Conservation (phyloP, 768 basidiomycete genomes). For the Russula ochroleuca region DNA sequence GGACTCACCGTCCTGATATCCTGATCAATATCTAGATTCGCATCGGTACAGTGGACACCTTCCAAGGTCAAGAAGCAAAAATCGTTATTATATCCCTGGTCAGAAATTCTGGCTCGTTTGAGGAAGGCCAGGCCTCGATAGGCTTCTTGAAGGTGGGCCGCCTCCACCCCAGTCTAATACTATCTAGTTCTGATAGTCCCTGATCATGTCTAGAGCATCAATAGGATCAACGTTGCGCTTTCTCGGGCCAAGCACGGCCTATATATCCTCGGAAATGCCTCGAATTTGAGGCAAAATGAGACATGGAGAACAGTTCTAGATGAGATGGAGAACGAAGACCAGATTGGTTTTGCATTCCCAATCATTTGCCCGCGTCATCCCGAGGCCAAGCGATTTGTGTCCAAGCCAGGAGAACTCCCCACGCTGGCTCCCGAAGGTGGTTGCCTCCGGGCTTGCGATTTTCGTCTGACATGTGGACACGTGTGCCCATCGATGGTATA, state of each 20-base stretch:
- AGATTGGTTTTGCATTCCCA: slow-evolving; percentile 16
- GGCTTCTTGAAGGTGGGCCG: slow-evolving; percentile 65
- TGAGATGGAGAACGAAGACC: slow-evolving; percentile 48
- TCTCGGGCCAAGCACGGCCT: slow-evolving; percentile 73
- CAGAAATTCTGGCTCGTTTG: slow-evolving; percentile 56
- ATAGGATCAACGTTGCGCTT: slow-evolving; percentile 52
- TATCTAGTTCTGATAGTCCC: slow-evolving; percentile 33
- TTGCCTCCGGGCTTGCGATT: slow-evolving; percentile 33
- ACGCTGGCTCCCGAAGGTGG: slow-evolving; percentile 31
- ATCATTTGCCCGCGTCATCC: slow-evolving; percentile 27
- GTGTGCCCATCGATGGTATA: slow-evolving; percentile 32
- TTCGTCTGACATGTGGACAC: slow-evolving; percentile 34
- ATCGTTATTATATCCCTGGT: slow-evolving; percentile 74
- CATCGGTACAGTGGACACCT: slow-evolving; percentile 73
- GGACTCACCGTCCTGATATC: neutral
- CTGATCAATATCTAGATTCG: slow-evolving; percentile 43
- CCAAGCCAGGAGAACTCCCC: slow-evolving; percentile 22
- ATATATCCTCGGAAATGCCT: slow-evolving; percentile 66
- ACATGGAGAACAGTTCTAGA: slow-evolving; percentile 60
- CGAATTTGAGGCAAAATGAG: slow-evolving; percentile 46
- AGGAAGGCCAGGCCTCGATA: slow-evolving; percentile 41
- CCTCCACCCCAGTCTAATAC: neutral
- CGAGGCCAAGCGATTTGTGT: neutral
- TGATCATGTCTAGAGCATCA: slow-evolving; percentile 32
- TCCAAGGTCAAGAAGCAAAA: slow-evolving; percentile 70